These are phyloP conservation scores for Daedaleopsis sinensis DNA, from an alignment of 768 basidiomycete species.

Conservation along the genomic window DNA sequence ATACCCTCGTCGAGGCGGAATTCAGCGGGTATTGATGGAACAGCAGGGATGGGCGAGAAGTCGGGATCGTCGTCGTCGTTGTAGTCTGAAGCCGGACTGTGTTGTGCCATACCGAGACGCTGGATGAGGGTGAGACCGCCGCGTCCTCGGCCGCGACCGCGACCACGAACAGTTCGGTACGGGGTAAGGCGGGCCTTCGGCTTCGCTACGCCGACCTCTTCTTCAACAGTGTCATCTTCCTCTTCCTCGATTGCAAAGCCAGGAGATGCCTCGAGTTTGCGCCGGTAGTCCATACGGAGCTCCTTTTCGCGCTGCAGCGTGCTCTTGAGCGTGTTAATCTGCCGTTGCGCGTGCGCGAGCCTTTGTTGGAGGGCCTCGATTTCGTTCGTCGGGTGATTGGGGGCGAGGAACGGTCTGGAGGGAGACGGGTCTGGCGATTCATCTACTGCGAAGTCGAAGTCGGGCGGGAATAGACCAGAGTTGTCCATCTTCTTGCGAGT, in stretches of 20 bases:
- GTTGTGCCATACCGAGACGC: slow-evolving; percentile 60
- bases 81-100: slow-evolving; percentile 53
- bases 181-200: slow-evolving; percentile 51
- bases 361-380: slow-evolving; percentile 81
- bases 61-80: slow-evolving; percentile 39
- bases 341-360: slow-evolving; percentile 84
- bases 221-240: slow-evolving; percentile 46
- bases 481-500: slow-evolving; percentile 61
- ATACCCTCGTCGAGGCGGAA: slow-evolving; percentile 37
- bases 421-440: slow-evolving; percentile 66
- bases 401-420: slow-evolving; percentile 62
- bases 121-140: slow-evolving; percentile 67
- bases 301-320: slow-evolving; percentile 84
- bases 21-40: slow-evolving; percentile 37
- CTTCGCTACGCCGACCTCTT: slow-evolving; percentile 27
- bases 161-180: slow-evolving; percentile 55
- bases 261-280: slow-evolving; percentile 50
- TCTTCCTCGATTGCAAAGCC: slow-evolving; percentile 47
- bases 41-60: slow-evolving; percentile 32
- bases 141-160: slow-evolving; percentile 52
- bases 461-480: slow-evolving; percentile 45
- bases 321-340: slow-evolving; percentile 80
- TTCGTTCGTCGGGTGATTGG: slow-evolving; percentile 78
- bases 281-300: slow-evolving; percentile 66
- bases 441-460: slow-evolving; percentile 44